Evolutionary conservation across 164 flowering plant species (phyloP).

Genomic region (Cinnamomum chago): DNA sequence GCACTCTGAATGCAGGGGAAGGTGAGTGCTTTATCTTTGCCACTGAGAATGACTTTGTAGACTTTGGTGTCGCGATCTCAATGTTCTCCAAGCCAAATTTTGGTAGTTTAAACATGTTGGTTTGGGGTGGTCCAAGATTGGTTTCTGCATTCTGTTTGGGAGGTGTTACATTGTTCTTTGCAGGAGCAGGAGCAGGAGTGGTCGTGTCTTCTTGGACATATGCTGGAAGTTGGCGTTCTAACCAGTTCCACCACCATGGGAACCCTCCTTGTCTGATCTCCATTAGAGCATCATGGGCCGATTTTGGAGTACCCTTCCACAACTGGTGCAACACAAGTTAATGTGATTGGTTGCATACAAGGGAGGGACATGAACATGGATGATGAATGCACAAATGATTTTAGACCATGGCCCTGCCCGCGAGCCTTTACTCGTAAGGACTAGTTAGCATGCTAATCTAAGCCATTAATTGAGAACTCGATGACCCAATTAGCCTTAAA

Average conservation of each 20-base stretch:
- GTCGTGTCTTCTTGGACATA: slow-evolving; percentile 30
- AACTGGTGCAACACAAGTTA: slow-evolving; percentile 23
- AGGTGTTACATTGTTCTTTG: slow-evolving; percentile 43
- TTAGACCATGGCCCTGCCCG: too few species aligned
- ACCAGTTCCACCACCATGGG: slow-evolving; percentile 97
- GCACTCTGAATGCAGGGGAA: slow-evolving; percentile 10
- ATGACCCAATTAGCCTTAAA: too few species aligned
- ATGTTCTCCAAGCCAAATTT: slow-evolving; percentile 28
- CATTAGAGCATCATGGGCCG: slow-evolving; percentile 34
- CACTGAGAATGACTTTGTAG: slow-evolving; percentile 48
- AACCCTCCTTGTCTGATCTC: slow-evolving; percentile 55
- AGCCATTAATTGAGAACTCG: too few species aligned
- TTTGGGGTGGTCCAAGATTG: slow-evolving; percentile 6
- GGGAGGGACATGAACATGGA: neutral
- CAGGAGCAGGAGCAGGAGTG: too few species aligned
- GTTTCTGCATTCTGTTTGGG: slow-evolving; percentile 31
- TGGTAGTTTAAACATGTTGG: slow-evolving; percentile 28
- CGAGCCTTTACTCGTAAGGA: too few species aligned
- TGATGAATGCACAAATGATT: neutral
- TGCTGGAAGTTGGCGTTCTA: slow-evolving; percentile 58
- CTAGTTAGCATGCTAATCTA: too few species aligned
- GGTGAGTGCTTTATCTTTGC: slow-evolving; percentile 18
- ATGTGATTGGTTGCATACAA: neutral
- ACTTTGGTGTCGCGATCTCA: slow-evolving; percentile 57
- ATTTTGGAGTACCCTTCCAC: slow-evolving; percentile 49